phyloP scores from a whole-genome alignment of 805 yeast species.

The Candida tallmaniae region DNA sequence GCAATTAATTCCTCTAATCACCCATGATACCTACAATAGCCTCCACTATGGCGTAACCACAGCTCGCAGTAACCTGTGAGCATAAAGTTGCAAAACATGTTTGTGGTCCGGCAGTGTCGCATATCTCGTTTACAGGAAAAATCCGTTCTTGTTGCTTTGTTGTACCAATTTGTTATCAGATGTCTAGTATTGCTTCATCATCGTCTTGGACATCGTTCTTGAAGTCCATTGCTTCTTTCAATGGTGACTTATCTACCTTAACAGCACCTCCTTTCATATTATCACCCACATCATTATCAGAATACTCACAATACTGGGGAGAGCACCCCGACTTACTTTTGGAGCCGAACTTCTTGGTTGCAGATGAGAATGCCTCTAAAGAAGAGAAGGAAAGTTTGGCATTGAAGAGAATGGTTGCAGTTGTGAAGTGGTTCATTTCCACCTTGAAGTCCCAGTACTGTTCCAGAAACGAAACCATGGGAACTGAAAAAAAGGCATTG shows the following conservation, averaged over 20 bases:
- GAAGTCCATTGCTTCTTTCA: slow-evolving; percentile 85
- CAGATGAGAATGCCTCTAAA: slow-evolving; percentile 30
- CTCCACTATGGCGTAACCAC: no score
- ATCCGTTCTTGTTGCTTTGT: background rate
- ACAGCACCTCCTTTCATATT: slow-evolving; percentile 98
- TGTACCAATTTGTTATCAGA: no score
- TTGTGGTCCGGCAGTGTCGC: slow-evolving; percentile 2
- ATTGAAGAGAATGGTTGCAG: slow-evolving; percentile 70
- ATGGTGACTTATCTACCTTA: slow-evolving; percentile 87
- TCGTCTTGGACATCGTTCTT: slow-evolving; percentile 87
- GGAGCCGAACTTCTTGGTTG: slow-evolving; percentile 56
- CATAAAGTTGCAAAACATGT: no score
- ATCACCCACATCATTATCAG: slow-evolving; percentile 83
- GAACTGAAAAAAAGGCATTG: slow-evolving; percentile 95
- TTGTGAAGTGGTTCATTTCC: slow-evolving; percentile 85
- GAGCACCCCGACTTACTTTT: slow-evolving; percentile 83
- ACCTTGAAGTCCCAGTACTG: slow-evolving; percentile 92
- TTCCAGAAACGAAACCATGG: slow-evolving; percentile 84
- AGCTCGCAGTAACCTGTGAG: no score
- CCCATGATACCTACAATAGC: no score
- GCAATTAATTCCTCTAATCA: no score
- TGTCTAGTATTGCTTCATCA: slow-evolving; percentile 18
- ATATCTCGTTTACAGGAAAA: background rate
- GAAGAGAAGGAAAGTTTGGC: slow-evolving; percentile 39
- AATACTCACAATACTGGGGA: slow-evolving; percentile 95